A percentile compares a stretch with the other conserved stretches of the same genome.
Conservation (phyloP, 1,139 yeast species). For the Diutina scorzettiae region DNA sequence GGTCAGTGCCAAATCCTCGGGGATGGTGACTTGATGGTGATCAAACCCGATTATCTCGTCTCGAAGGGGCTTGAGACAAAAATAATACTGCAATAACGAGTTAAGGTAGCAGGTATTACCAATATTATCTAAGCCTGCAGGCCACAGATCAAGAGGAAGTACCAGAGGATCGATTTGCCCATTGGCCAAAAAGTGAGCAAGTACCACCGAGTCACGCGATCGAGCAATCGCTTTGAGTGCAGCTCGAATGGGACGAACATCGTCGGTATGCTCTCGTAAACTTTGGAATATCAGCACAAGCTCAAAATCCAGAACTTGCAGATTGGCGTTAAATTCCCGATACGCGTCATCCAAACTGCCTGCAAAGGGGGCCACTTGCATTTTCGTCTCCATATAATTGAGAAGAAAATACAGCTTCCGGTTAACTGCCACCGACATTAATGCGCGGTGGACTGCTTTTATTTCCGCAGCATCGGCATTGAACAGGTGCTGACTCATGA, state of each 20-base stretch:
- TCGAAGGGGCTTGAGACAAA: constrained; percentile 73
- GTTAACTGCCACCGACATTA: constrained; percentile 29
- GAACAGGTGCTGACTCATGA: constrained; percentile 50
- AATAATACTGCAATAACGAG: constrained; percentile 80
- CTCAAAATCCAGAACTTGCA: constrained; percentile 41
- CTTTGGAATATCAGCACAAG: constrained; percentile 43
- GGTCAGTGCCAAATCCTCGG: constrained; percentile 9
- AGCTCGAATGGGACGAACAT: constrained; percentile 37
- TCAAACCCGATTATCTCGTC: constrained; percentile 49
- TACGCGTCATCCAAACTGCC: constrained; percentile 24
- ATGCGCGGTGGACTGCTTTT: constrained; percentile 19
- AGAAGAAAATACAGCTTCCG: constrained; percentile 31
- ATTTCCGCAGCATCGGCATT: constrained; percentile 30
- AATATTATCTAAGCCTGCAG: constrained; percentile 84
- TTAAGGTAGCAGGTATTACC: constrained; percentile 94
- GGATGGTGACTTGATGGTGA: constrained; percentile 8
- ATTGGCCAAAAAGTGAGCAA: background rate
- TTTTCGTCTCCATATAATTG: constrained; percentile 32
- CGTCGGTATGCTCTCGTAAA: constrained; percentile 16
- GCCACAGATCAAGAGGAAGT: constrained; percentile 60
- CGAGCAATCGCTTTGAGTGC: constrained; percentile 39
- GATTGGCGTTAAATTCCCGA: constrained; percentile 29
- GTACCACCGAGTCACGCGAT: constrained; percentile 8
- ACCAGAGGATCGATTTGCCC: constrained; percentile 15
- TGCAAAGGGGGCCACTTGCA: constrained; percentile 19